Base-by-base conservation (phyloP, 768 basidiomycete genomes). In the Termitomyces sp. region DNA sequence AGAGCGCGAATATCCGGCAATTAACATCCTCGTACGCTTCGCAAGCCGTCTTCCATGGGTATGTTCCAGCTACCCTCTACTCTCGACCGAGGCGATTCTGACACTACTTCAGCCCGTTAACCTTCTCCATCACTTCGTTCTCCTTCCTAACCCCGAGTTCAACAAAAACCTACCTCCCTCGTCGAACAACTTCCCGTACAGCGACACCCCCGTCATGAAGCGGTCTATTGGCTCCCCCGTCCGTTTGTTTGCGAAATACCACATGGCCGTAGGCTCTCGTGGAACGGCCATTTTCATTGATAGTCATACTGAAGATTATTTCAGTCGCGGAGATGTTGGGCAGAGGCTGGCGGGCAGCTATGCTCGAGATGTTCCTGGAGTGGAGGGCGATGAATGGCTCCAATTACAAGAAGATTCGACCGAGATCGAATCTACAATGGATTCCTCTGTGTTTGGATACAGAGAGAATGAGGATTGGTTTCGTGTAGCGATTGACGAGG, bases 211-310 rank as follows among this genome's bases (percentile, higher is more conserved):
- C 0, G 68, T 74, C 0, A 55, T 70, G 7, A 62, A 69, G 12
- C 76, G 78, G 36, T 74, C 74, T 12, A 76, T 86, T 52, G 76
- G 72, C 1, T 81, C 84, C 2, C 85, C 87, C 3, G 70, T 88
- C 14, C 81, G 84, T 14, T 68, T 87, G 33, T 84, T 86, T 61
- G 73, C 81, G 2, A 77, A 73, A 24, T 81, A 81, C 30, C 76
- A 84, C 48, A 77, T 85, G 71, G 73, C 74, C 0, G 62, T 89
- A 20, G 87, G 87, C 0, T 71, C 69, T 4, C 78, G 82, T 62
- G 88, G 87, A 4, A 87, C 84, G 5, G 82, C 81, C 5, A 61
- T 90, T 16, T 90, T 86, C 83, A 71, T 87, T 34, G 88, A 90
- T 62, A 83, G 75, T 48, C 82, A 87, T 49, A 81, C 82, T 0